Conservation (phyloP, 495 filamentous ascomycete genomes). For the Aspergillus nidulans region DNA sequence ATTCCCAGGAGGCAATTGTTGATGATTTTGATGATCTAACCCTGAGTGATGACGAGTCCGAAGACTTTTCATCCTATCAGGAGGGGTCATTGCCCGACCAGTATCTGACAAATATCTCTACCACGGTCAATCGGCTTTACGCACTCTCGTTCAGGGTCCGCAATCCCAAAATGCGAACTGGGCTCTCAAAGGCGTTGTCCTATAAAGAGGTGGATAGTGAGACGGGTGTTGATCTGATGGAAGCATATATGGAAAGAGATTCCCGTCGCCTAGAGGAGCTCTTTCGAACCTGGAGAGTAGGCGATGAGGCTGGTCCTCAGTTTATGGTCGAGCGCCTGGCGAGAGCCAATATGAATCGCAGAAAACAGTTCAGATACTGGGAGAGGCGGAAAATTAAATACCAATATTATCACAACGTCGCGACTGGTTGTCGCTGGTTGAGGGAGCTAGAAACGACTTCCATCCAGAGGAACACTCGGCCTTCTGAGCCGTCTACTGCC, state of each 20-base stretch:
- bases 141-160: background rate
- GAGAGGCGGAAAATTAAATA: background rate
- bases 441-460: background rate
- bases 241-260: background rate
- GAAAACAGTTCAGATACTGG: constrained; percentile 3
- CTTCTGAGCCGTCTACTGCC: background rate
- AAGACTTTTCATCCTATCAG: background rate
- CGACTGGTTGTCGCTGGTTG: background rate
- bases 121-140: background rate
- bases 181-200: background rate
- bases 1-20: background rate
- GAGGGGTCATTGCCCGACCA: background rate
- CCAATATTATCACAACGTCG: background rate
- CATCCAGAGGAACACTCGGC: background rate
- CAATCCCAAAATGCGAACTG: background rate
- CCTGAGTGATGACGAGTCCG: background rate
- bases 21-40: background rate
- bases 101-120: background rate
- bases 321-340: background rate
- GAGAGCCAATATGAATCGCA: background rate
- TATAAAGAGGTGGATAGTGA: background rate
- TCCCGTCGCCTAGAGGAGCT: background rate
- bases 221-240: background rate
- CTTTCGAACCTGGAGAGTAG: background rate
- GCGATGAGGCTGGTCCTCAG: background rate